Base-by-base conservation (phyloP, 2,329 filamentous ascomycete species). In the Cordyceps cateniannulata region DNA sequence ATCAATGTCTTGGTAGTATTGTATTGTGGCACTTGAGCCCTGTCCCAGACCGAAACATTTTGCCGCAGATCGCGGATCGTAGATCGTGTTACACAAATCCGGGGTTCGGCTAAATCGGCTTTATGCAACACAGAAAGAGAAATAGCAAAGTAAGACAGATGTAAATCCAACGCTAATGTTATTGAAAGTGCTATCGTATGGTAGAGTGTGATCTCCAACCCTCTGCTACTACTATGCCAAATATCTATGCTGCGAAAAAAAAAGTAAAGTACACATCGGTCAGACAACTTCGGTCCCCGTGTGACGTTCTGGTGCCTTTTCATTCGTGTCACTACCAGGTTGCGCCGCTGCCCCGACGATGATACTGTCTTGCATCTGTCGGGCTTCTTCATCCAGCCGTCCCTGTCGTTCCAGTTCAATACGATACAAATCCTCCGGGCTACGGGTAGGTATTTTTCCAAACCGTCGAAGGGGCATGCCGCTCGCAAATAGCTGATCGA, bases 401-500 rank as follows among this genome's bases (percentile, higher is more conserved):
- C 32, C 29, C 48, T 52, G 52, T 22, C 59, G 59, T 29, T 54
- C 44, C n/a, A 59, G 5, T 32, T 59, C 54, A 10, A 53, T 42
- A 10, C 25, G 40, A 35, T 59, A 40, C 8, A 38, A 8, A 10
- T 62, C 54, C 8, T 62, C 14, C 5, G 60, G 53, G n/a, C 48
- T 59, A 9, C 35, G 40, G 2, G 60, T 62, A 20, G 55, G 55
- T 6, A 62, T 32, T 10, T 59, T 53, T 2, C 60, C 49, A 40
- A 67, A 68, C n/a, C 62, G 60, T 16, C 66, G 62, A 24, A 66
- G 45, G 2, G 66, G 59, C 14, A 60, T 59, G 2, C 66, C 64
- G 2, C 61, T 62, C 1, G 61, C 63, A 40, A 68, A 68, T 7
- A 68, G 48, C 42, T 66, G 63, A n/a, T 68, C 66, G 7, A 68